phyloP scores from a whole-genome alignment of 768 basidiomycete species.

The Hydnum rufescens region DNA sequence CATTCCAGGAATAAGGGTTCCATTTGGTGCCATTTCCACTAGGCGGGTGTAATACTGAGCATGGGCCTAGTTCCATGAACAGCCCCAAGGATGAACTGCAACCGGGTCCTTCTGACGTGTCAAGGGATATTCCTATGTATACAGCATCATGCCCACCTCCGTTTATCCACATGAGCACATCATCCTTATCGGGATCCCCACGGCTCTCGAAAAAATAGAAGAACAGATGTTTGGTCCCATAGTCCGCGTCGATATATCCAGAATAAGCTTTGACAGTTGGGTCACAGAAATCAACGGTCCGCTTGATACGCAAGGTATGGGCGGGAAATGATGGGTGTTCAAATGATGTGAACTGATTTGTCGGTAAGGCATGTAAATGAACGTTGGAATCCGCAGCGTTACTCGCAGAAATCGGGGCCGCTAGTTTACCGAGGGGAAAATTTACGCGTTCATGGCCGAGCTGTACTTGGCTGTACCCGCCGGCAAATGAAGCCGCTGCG shows the following conservation, averaged over 20 bases:
- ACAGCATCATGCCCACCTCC: conserved; percentile 2
- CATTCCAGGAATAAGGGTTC: conserved; percentile 22
- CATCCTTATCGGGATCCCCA: conserved; percentile 26
- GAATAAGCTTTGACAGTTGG: neutral
- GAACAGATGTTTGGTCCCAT: conserved; percentile 40
- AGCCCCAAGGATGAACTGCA: conserved; percentile 40
- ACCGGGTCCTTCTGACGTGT: conserved; percentile 26
- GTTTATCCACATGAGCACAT: conserved; percentile 9
- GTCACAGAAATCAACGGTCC: no score
- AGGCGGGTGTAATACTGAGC: conserved; percentile 23
- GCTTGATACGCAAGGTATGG: neutral
- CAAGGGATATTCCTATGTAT: neutral
- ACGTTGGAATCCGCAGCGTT: neutral
- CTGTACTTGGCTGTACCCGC: neutral
- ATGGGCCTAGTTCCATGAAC: conserved; percentile 39
- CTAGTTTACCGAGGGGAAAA: neutral
- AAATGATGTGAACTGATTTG: neutral
- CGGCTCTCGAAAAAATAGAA: conserved; percentile 65
- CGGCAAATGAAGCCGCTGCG: neutral
- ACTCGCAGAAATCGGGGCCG: neutral
- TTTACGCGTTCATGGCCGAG: neutral
- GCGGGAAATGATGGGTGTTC: neutral
- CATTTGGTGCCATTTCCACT: conserved; percentile 22
- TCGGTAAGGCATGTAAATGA: neutral
- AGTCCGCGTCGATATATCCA: conserved; percentile 7